These are phyloP conservation scores for Kodamaea derodonti DNA, from an alignment of 1,139 yeast genomes.

Conservation along the genomic window DNA sequence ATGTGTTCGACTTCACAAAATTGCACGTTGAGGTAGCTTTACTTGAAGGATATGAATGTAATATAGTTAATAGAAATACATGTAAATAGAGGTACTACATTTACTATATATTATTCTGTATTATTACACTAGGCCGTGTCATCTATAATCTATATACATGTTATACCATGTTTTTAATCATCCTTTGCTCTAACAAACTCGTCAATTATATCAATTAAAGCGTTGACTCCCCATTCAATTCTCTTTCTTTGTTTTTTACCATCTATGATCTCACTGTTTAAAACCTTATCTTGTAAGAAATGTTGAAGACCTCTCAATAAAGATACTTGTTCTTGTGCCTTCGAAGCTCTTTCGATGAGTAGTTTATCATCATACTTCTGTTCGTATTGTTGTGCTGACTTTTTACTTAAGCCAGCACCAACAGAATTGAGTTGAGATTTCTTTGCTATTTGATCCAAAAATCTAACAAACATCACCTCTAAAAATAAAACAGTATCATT, in stretches of 20 bases:
- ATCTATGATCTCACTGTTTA: conserved; percentile 47
- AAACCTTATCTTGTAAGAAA: conserved; percentile 56
- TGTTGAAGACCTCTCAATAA: conserved; percentile 71
- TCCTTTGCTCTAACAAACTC: conserved; percentile 31
- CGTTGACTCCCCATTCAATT: conserved; percentile 67
- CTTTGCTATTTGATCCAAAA: conserved; percentile 64
- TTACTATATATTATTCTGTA: too few species aligned
- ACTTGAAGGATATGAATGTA: background rate
- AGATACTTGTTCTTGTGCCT: conserved; percentile 60
- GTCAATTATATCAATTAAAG: conserved; percentile 51
- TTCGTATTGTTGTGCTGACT: conserved; percentile 30
- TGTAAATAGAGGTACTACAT: too few species aligned
- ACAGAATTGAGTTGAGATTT: conserved; percentile 52
- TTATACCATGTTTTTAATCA: conserved; percentile 2
- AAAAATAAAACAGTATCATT: conserved; percentile 64
- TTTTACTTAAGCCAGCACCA: conserved; percentile 41
- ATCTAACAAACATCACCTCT: conserved; percentile 67
- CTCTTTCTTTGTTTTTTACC: conserved; percentile 60
- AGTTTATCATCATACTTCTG: conserved; percentile 50
- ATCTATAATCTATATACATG: too few species aligned
- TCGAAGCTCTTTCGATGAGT: conserved; percentile 52
- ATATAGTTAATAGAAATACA: conserved; percentile 1
- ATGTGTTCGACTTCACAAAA: too few species aligned
- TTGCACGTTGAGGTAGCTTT: too few species aligned
- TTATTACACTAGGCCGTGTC: too few species aligned